Evolutionary conservation across 148 eudicot species (phyloP), one percentile per base, ranked within the genome.

Genomic region (Fagopyrum homotropicum): DNA sequence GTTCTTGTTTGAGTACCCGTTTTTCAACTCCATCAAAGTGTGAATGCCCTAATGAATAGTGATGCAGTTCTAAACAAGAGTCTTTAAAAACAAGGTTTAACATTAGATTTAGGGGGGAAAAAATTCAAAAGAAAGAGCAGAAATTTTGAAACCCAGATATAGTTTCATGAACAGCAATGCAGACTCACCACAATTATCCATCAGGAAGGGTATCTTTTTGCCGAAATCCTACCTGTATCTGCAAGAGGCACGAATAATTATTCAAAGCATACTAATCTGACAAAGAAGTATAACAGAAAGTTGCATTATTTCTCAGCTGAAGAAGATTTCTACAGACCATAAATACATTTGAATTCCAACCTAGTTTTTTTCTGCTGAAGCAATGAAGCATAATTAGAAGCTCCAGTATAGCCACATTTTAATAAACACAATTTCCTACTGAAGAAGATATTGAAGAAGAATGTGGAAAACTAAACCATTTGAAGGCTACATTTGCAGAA

Each of bases 201-300:
- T 77, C 81, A 76, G 43, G 63, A 78, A 76, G 43, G 63, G 80
- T 60, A 57, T 89, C 88, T 72, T 80, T 70, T 80, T 86, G 83
- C 85, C 85, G 80, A 55, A 86, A 83, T 29, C 87, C 84, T 71
- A 83, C 73, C 72, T 84, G 91, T 80, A 86, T 87, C 93, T 91
- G 88, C 52, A 22, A 72, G 43, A 72, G 47, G 74, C 16, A 6
- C 29, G 47, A 46, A 72, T 66, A 40, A 66, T 40, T 66, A 61
- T 61, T 1, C 12, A 66, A 63, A 40, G 71, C 4, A 14, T 40
- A 40, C 19, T 35, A 35, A 66, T 14, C 9, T 12, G 14, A 35
- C 9, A 66, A 43, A 10, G 45, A 63, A 63, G 6, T 63, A 59
- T 0, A 4, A 6, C 5, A 26, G 69, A 12, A 63, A 7, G 29